A percentile compares a stretch with the other conserved stretches of the same genome.
These are phyloP conservation scores for Wickerhamiella slavikovae DNA, from an alignment of 805 yeast genomes.

Conservation along the genomic window DNA sequence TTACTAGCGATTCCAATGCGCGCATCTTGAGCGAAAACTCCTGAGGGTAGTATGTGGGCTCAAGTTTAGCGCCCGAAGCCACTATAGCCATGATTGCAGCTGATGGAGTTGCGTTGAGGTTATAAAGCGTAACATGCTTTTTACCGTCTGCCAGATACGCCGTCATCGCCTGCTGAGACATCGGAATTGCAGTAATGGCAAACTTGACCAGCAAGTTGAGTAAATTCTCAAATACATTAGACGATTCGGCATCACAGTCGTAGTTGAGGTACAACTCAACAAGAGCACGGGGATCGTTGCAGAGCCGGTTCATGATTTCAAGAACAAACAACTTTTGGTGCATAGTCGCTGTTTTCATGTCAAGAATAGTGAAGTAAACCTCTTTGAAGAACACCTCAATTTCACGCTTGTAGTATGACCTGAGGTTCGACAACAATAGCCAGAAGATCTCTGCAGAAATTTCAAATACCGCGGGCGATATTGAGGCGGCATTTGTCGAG, in stretches of 20 bases:
- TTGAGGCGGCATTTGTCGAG: slow-evolving; percentile 82
- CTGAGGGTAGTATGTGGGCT: slow-evolving; percentile 26
- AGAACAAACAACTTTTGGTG: slow-evolving; percentile 84
- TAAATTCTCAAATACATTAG: slow-evolving; percentile 68
- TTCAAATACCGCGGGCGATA: slow-evolving; percentile 80
- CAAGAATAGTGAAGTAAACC: slow-evolving; percentile 84
- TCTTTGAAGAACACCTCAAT: slow-evolving; percentile 86
- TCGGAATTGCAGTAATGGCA: slow-evolving; percentile 53
- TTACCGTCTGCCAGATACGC: slow-evolving; percentile 28
- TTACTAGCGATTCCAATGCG: slow-evolving; percentile 61
- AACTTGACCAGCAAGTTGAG: slow-evolving; percentile 55
- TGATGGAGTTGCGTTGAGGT: slow-evolving; percentile 52
- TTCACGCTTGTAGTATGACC: slow-evolving; percentile 78
- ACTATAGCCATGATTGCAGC: slow-evolving; percentile 49
- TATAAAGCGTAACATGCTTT: slow-evolving; percentile 51
- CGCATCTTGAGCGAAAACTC: slow-evolving; percentile 73
- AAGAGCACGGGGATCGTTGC: slow-evolving; percentile 74
- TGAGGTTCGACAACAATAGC: slow-evolving; percentile 61
- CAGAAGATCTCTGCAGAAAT: slow-evolving; percentile 83
- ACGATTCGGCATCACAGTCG: slow-evolving; percentile 63
- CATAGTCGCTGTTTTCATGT: slow-evolving; percentile 72
- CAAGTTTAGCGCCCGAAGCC: slow-evolving; percentile 14
- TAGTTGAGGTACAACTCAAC: slow-evolving; percentile 88
- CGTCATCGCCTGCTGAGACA: slow-evolving; percentile 45
- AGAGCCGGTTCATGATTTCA: slow-evolving; percentile 57